phyloP scores from a whole-genome alignment of 2,329 filamentous ascomycete species.

The Pseudogymnoascus sp. region DNA sequence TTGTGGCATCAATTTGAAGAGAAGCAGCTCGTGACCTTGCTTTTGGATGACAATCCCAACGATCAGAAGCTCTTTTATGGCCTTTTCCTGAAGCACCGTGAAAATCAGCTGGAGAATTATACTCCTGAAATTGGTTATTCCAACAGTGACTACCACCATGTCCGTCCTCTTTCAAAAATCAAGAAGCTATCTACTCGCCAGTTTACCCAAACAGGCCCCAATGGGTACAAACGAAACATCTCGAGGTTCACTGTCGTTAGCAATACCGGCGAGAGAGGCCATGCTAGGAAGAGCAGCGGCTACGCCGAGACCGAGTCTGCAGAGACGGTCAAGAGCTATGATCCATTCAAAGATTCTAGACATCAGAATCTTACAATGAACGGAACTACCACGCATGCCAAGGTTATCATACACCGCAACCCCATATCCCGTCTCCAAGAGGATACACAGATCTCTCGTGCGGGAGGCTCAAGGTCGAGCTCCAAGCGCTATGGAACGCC shows the following conservation, averaged over 20 bases:
- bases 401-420: slow-evolving; percentile 24
- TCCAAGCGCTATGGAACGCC: slow-evolving; percentile 13
- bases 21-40: slow-evolving; percentile 59
- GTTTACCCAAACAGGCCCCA: slow-evolving; percentile 42
- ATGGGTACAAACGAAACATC: slow-evolving; percentile 45
- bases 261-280: slow-evolving; percentile 46
- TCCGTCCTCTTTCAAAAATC: slow-evolving; percentile 50
- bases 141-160: slow-evolving; percentile 83
- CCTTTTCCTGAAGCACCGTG: slow-evolving; percentile 72
- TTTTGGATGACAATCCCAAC: slow-evolving; percentile 63
- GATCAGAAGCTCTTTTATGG: slow-evolving; percentile 93
- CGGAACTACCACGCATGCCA: slow-evolving; percentile 14
- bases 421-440: neutral
- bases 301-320: slow-evolving; percentile 28
- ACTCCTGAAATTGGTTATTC: slow-evolving; percentile 75
- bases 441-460: neutral
- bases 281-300: slow-evolving; percentile 31
- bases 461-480: slow-evolving; percentile 11
- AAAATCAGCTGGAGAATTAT: slow-evolving; percentile 83
- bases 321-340: slow-evolving; percentile 61
- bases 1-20: slow-evolving; percentile 85
- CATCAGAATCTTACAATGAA: slow-evolving; percentile 33
- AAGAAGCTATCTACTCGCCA: slow-evolving; percentile 56
- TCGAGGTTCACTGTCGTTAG: slow-evolving; percentile 62
- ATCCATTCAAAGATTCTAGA: slow-evolving; percentile 64